phyloP scores from a whole-genome alignment of 2,329 filamentous ascomycete species.

The Aspergillus sp. region DNA sequence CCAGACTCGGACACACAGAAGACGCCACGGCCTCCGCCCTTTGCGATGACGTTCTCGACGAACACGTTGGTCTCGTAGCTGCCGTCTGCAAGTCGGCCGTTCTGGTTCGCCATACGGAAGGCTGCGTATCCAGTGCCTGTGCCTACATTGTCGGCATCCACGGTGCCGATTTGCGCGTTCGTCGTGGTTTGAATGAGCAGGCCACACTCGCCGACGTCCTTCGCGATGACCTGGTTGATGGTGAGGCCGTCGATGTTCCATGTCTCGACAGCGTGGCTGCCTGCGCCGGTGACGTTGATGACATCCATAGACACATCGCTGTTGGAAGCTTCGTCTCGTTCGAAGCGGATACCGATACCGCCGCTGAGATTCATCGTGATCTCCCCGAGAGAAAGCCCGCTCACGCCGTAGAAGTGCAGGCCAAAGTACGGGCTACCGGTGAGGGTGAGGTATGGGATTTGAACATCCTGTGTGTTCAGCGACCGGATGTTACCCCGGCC shows the following conservation, averaged over 20 bases:
- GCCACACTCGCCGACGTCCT: constrained; percentile 14
- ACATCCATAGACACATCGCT: constrained; percentile 12
- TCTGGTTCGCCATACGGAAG: constrained; percentile 13
- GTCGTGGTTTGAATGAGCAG: constrained; percentile 10
- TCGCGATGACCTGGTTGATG: constrained; percentile 11
- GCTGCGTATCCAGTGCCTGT: constrained; percentile 12
- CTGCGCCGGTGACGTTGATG: constrained; percentile 9
- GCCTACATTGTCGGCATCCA: constrained; percentile 12
- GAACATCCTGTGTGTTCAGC: constrained; percentile 1
- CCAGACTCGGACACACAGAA: constrained; percentile 15
- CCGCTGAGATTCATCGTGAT: constrained; percentile 13
- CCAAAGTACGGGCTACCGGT: constrained; percentile 14
- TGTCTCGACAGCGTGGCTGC: constrained; percentile 15
- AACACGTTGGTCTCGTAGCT: constrained; percentile 12
- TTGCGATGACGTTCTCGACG: constrained; percentile 10
- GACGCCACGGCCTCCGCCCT: constrained; percentile 12
- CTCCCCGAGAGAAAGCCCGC: constrained; percentile 6
- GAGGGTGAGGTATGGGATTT: constrained; percentile 13
- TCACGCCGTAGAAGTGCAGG: constrained; percentile 11
- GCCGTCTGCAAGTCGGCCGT: constrained; percentile 7
- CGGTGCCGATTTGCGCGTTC: constrained; percentile 10
- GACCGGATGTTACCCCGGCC: constrained; percentile 14
- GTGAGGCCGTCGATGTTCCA: constrained; percentile 17
- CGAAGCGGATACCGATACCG: constrained; percentile 13
- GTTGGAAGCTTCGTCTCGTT: constrained; percentile 14